Evolutionary conservation across 306 rosid genomes (phyloP), one percentile per base, ranked within the genome.

Genomic region (Gynostemma pentaphyllum): DNA sequence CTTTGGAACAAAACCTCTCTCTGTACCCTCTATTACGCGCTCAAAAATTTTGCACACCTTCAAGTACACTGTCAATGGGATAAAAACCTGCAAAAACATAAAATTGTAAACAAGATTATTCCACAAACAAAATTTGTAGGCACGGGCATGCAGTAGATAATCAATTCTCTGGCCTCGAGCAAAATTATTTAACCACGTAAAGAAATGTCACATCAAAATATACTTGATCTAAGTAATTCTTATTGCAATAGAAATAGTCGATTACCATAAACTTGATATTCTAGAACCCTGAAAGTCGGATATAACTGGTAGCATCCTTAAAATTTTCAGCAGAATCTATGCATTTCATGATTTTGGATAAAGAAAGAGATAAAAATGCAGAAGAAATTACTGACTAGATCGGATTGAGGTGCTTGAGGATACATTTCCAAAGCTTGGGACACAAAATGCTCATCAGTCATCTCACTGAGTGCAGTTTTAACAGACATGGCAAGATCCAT

Each of bases 341-440:
- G 4, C 18, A 42, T 42, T 42, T 42, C 46, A 42, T 12, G 46
- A 64, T 53, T 5, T 11, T 54, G 14, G 15, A 64, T 24, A 54
- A 10, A 9, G 8, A 29, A 29, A 9, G 24, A 54, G 24, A 11
- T 16, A 12, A 2, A 54, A 54, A 54, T 9, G 56, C 26, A 15
- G 15, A 54, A 53, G 7, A 4, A 26, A 22, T 67, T 41, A 34
- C 85, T 72, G 49, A 91, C 96, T 74, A 85, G 59, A 75, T 91
- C 89, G 24, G 95, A 85, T 56, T 46, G 62, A 26, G 96, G 98
- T 55, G 98, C 96, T 72, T 83, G 70, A 61, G 95, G 84, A 74
- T 82, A 83, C 62, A 48, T 80, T 46, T 75, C 76, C 96, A 87
- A 71, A 4, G 96, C 96, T 75, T 54, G 86, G 32, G 98, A 82